Percentiles rank a stretch among this genome's conserved stretches.
phyloP scores from a whole-genome alignment of 2,329 filamentous ascomycete species.

The Leptographium wingfieldii region DNA sequence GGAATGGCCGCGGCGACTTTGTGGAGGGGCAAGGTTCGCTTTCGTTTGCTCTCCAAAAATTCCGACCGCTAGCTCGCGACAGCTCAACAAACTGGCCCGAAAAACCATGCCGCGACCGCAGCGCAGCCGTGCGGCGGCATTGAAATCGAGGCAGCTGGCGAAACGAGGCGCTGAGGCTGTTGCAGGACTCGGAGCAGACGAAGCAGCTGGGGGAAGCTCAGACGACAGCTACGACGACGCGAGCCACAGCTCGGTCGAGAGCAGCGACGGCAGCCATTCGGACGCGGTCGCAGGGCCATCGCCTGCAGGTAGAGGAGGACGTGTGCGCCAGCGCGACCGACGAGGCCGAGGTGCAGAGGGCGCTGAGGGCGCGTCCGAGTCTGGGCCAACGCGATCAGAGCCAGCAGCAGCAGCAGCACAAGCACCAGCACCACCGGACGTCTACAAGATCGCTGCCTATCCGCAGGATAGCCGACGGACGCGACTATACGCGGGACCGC shows the following conservation, averaged over 20 bases:
- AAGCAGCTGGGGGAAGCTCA: background rate
- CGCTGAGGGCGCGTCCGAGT: background rate
- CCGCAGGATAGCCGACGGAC: conserved; percentile 8
- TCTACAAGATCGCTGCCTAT: conserved; percentile 8
- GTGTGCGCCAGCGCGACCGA: background rate
- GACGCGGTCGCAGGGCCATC: background rate
- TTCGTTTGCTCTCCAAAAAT: background rate
- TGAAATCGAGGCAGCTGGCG: background rate
- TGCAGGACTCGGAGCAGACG: background rate
- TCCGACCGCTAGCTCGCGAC: background rate
- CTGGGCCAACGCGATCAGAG: background rate
- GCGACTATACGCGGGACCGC: conserved; percentile 24
- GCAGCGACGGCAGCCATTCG: background rate
- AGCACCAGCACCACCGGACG: background rate
- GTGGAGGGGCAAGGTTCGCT: background rate
- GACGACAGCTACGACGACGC: background rate
- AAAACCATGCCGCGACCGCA: background rate
- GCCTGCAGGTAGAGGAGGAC: background rate
- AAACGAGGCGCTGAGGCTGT: background rate
- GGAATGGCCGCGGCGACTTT: background rate
- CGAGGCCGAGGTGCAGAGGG: background rate
- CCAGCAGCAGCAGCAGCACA: background rate
- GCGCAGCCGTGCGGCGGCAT: background rate
- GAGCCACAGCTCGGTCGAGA: background rate
- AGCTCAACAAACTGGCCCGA: background rate